Evolutionary conservation across 2,329 filamentous ascomycete species (phyloP).

Genomic region (Triangularia verruculosa): DNA sequence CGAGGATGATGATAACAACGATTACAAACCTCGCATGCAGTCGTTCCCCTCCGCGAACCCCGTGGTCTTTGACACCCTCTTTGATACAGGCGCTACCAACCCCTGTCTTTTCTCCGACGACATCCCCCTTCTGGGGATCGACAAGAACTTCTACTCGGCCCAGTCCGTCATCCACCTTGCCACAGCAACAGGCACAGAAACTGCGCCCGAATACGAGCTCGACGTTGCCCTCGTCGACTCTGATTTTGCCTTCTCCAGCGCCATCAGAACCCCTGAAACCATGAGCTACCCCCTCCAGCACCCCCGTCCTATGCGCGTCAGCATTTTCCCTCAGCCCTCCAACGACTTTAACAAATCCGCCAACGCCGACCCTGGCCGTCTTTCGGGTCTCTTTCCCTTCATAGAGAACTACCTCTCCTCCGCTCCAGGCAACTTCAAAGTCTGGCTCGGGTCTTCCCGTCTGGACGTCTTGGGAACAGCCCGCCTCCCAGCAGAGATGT

Average conservation of each 20-base stretch:
- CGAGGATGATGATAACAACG: too few relatives aligned
- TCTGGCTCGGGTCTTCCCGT: constrained; percentile 44
- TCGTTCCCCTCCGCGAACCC: constrained; percentile 25
- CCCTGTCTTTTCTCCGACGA: constrained; percentile 39
- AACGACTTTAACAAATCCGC: constrained; percentile 6
- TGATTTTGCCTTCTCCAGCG: not conserved
- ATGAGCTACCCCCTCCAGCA: not conserved
- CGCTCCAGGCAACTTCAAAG: constrained; percentile 35
- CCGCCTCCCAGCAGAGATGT: constrained; percentile 35
- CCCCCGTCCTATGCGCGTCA: constrained; percentile 31
- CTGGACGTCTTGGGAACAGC: constrained; percentile 42
- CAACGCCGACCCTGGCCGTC: constrained; percentile 28
- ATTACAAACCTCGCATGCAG: not conserved
- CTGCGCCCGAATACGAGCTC: constrained; percentile 24
- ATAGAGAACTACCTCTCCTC: constrained; percentile 40
- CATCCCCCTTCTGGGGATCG: constrained; percentile 35
- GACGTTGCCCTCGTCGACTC: constrained; percentile 9
- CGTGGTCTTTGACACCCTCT: constrained; percentile 35
- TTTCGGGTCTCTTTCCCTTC: constrained; percentile 44
- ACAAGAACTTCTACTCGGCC: constrained; percentile 35
- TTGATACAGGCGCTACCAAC: constrained; percentile 44
- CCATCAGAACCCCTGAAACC: not conserved
- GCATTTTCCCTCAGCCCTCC: constrained; percentile 19
- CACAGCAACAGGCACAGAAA: constrained; percentile 22
- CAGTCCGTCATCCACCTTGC: constrained; percentile 30